Evolutionary conservation across 306 rosid species (phyloP).

Genomic region (Prosopis cineraria): DNA sequence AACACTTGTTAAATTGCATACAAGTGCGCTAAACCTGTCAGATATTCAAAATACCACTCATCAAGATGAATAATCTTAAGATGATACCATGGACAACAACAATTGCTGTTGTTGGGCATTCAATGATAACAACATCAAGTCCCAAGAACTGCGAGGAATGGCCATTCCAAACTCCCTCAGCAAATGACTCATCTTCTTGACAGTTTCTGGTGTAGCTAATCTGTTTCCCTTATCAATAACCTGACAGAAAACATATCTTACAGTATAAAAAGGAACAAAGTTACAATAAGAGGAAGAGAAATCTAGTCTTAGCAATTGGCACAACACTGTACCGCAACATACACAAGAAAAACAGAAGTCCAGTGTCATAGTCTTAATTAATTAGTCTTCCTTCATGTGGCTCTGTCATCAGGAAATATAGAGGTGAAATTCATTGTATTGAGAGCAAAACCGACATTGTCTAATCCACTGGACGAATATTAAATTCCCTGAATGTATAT

Average conservation of each 20-base stretch:
- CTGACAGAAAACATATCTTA: constrained; percentile 30
- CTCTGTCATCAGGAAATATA: neutral
- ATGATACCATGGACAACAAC: constrained; percentile 27
- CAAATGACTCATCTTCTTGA: constrained; percentile 33
- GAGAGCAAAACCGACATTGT: neutral
- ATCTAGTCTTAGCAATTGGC: too few relatives aligned
- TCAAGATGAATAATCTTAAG: constrained; percentile 21
- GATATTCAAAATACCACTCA: neutral
- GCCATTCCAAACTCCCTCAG: constrained; percentile 29
- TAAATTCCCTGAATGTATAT: neutral
- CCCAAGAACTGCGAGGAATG: constrained; percentile 34
- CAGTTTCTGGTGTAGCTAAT: constrained; percentile 42
- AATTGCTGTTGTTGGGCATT: constrained; percentile 32
- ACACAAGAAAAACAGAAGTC: too few relatives aligned
- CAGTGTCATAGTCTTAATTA: neutral
- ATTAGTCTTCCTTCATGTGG: neutral
- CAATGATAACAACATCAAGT: constrained; percentile 35
- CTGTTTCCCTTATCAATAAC: constrained; percentile 35
- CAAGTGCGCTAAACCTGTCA: neutral
- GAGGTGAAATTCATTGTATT: neutral
- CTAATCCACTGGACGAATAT: neutral
- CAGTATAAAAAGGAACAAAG: neutral
- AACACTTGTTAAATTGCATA: neutral
- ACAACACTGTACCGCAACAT: too few relatives aligned
- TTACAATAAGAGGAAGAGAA: neutral